Conservation (phyloP, 495 filamentous ascomycete genomes). For the Xylona heveae region DNA sequence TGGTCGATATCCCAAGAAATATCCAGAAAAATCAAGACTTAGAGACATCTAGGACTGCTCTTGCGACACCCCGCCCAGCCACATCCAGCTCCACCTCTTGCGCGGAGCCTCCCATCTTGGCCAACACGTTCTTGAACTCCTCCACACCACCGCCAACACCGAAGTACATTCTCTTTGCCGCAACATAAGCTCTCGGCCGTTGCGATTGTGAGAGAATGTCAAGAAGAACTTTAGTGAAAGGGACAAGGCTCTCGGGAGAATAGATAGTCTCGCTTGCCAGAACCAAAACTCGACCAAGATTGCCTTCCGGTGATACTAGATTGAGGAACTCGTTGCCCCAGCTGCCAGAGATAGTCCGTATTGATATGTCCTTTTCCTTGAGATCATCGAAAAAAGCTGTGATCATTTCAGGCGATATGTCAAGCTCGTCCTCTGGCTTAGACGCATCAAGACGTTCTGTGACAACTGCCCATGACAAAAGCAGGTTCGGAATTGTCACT, state of each 20-base stretch:
- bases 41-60: constrained; percentile 17
- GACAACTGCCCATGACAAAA: constrained; percentile 55
- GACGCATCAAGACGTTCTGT: constrained; percentile 5
- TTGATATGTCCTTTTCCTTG: constrained; percentile 25
- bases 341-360: constrained; percentile 63
- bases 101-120: constrained; percentile 29
- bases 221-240: constrained; percentile 57
- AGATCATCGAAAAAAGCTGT: constrained; percentile 39
- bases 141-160: constrained; percentile 87
- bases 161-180: constrained; percentile 87
- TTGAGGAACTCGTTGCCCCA: constrained; percentile 55
- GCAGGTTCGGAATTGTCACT: constrained; percentile 72
- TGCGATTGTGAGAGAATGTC: constrained; percentile 23
- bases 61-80: constrained; percentile 25
- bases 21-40: no score
- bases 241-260: constrained; percentile 46
- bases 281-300: constrained; percentile 35
- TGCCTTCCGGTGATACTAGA: constrained; percentile 21
- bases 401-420: constrained; percentile 44
- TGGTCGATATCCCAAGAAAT: no score
- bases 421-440: constrained; percentile 43
- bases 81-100: constrained; percentile 40
- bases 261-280: constrained; percentile 94
- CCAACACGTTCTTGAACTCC: constrained; percentile 52
- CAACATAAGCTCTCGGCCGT: constrained; percentile 42